These are phyloP conservation scores for Dactylellina haptotyla DNA, from an alignment of 2,329 filamentous ascomycete genomes.

Conservation along the genomic window DNA sequence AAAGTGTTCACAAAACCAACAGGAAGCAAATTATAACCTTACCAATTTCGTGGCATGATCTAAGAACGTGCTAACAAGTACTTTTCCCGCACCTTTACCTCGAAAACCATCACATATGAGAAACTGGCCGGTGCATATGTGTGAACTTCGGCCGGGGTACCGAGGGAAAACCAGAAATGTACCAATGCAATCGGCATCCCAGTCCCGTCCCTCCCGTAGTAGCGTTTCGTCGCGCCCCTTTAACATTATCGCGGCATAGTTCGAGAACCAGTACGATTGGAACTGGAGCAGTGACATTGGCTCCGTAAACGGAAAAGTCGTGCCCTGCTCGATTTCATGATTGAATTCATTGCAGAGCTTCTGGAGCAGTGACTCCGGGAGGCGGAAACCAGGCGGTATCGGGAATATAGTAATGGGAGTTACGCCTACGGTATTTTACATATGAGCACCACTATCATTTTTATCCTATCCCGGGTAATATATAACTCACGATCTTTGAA, in stretches of 20 bases:
- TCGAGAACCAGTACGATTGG: constrained; percentile 77
- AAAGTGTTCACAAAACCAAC: not conserved
- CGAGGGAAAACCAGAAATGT: constrained; percentile 35
- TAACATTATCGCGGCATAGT: constrained; percentile 77
- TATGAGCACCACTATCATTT: no score
- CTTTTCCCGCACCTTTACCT: constrained; percentile 77
- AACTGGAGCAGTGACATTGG: constrained; percentile 71
- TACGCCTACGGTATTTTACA: constrained; percentile 58
- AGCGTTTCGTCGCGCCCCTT: constrained; percentile 68
- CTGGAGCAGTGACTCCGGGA: constrained; percentile 71
- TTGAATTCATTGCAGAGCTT: constrained; percentile 76
- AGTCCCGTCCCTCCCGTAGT: constrained; percentile 66
- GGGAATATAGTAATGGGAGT: constrained; percentile 76
- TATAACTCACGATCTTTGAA: constrained; percentile 51
- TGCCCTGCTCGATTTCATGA: constrained; percentile 76
- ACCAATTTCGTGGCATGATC: constrained; percentile 76
- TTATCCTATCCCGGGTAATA: no score
- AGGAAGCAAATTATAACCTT: constrained; percentile 56
- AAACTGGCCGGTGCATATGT: constrained; percentile 82
- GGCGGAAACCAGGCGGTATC: constrained; percentile 70
- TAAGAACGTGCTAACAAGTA: constrained; percentile 80
- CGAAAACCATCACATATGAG: constrained; percentile 77
- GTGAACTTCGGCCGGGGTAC: constrained; percentile 69
- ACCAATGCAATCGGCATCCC: constrained; percentile 71
- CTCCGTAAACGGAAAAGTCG: constrained; percentile 77